Evolutionary conservation across 2,329 filamentous ascomycete species (phyloP).

Genomic region (Epichloe coenophiala): DNA sequence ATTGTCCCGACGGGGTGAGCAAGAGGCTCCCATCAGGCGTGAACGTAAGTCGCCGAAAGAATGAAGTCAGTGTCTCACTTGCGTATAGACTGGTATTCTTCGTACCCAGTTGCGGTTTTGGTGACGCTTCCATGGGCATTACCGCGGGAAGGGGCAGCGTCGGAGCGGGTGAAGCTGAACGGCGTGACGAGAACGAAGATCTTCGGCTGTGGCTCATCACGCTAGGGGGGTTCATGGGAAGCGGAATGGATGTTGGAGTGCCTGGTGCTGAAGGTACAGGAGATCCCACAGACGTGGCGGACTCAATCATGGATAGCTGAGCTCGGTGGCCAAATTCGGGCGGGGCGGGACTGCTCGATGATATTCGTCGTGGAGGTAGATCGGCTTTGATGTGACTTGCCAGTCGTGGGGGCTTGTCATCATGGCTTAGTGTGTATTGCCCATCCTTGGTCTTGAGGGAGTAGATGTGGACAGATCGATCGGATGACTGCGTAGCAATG

Average conservation of each 20-base stretch:
- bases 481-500: slow-evolving; percentile 94
- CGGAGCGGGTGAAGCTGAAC: slow-evolving; percentile 85
- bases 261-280: slow-evolving; percentile 84
- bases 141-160: slow-evolving; percentile 90
- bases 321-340: slow-evolving; percentile 61
- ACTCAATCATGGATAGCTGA: slow-evolving; percentile 44
- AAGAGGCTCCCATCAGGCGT: slow-evolving; percentile 89
- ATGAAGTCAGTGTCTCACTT: slow-evolving; percentile 92
- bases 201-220: slow-evolving; percentile 81
- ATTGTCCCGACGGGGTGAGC: slow-evolving; percentile 89
- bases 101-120: slow-evolving; percentile 59
- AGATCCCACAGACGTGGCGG: slow-evolving; percentile 51
- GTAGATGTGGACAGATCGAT: slow-evolving; percentile 96
- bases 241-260: slow-evolving; percentile 74
- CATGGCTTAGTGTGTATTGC: slow-evolving; percentile 64
- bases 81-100: slow-evolving; percentile 87
- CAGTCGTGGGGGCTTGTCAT: slow-evolving; percentile 65
- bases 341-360: slow-evolving; percentile 83
- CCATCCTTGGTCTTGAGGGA: slow-evolving; percentile 92
- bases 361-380: slow-evolving; percentile 78
- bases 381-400: slow-evolving; percentile 73
- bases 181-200: slow-evolving; percentile 82
- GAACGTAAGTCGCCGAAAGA: slow-evolving; percentile 88
- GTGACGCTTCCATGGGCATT: slow-evolving; percentile 84
- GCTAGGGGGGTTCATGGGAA: slow-evolving; percentile 91